Percentiles rank a stretch among this genome's conserved stretches.
Evolutionary conservation across 768 basidiomycete genomes (phyloP).

Genomic region (Mycena galopus): DNA sequence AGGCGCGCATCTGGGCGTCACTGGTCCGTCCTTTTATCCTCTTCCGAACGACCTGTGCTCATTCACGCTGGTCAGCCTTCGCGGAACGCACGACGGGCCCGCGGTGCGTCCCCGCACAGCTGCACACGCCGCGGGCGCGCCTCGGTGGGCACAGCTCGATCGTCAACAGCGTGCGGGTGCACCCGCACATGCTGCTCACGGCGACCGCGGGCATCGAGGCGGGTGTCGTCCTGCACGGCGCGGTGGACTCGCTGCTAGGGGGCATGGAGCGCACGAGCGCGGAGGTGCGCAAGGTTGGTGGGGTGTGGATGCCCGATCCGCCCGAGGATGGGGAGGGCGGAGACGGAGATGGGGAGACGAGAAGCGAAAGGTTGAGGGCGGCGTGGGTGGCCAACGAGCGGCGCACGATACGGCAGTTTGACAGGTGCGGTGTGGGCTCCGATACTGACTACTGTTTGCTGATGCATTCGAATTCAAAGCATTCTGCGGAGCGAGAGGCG

Average conservation of each 20-base stretch:
- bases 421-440: conserved; percentile 9
- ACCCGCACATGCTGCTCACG: conserved; percentile 76
- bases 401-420: conserved; percentile 24
- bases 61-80: conserved; percentile 55
- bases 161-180: conserved; percentile 79
- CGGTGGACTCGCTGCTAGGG: conserved; percentile 40
- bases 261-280: conserved; percentile 16
- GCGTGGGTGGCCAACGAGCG: neutral
- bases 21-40: conserved; percentile 50
- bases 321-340: conserved; percentile 13
- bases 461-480: neutral
- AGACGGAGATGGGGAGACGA: neutral
- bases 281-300: conserved; percentile 16
- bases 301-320: conserved; percentile 11
- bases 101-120: conserved; percentile 71
- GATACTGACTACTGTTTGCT: neutral
- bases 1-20: conserved; percentile 47
- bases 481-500: neutral
- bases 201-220: conserved; percentile 83
- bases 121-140: conserved; percentile 73
- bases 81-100: conserved; percentile 52
- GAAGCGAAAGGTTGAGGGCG: neutral
- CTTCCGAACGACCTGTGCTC: neutral
- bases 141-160: conserved; percentile 82
- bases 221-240: conserved; percentile 76